These are phyloP conservation scores for Tuber borchii DNA, from an alignment of 495 filamentous ascomycete species.

Conservation along the genomic window DNA sequence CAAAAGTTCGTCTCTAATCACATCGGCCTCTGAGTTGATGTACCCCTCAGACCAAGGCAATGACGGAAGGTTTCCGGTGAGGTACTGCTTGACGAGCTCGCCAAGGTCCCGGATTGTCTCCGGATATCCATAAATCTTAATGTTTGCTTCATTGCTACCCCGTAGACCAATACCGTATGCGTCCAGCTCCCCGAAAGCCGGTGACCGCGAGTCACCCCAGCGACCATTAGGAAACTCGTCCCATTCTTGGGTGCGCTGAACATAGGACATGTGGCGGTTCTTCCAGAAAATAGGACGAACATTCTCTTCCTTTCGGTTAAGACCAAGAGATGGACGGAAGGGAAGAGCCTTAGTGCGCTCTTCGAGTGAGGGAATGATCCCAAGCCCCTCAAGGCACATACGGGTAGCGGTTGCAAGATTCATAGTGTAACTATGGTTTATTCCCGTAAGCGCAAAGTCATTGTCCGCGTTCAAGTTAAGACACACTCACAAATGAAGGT, in stretches of 20 bases:
- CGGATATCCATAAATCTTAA: conserved; percentile 89
- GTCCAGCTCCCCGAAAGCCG: conserved; percentile 94
- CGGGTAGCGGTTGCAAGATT: conserved; percentile 91
- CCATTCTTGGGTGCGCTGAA: conserved; percentile 94
- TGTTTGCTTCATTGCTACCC: conserved; percentile 94
- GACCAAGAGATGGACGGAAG: conserved; percentile 87
- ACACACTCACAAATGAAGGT: conserved; percentile 76
- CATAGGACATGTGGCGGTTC: conserved; percentile 90
- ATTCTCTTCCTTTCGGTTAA: conserved; percentile 84
- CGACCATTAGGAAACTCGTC: conserved; percentile 98
- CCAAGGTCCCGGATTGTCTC: conserved; percentile 71
- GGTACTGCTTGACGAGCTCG: conserved; percentile 73
- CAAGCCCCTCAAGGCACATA: conserved; percentile 85
- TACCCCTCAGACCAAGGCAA: conserved; percentile 93
- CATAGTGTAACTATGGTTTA: conserved; percentile 75
- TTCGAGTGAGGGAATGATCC: conserved; percentile 65
- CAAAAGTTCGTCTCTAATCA: conserved; percentile 68
- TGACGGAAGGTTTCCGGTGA: conserved; percentile 69
- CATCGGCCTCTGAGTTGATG: conserved; percentile 70
- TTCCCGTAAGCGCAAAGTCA: conserved; percentile 18
- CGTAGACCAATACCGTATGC: conserved; percentile 90
- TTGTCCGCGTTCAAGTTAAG: not conserved
- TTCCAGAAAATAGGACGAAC: conserved; percentile 99
- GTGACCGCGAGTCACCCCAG: conserved; percentile 96
- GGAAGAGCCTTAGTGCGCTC: conserved; percentile 76